Evolutionary conservation across 2,329 filamentous ascomycete species (phyloP).

Genomic region (Venturia pyrina): DNA sequence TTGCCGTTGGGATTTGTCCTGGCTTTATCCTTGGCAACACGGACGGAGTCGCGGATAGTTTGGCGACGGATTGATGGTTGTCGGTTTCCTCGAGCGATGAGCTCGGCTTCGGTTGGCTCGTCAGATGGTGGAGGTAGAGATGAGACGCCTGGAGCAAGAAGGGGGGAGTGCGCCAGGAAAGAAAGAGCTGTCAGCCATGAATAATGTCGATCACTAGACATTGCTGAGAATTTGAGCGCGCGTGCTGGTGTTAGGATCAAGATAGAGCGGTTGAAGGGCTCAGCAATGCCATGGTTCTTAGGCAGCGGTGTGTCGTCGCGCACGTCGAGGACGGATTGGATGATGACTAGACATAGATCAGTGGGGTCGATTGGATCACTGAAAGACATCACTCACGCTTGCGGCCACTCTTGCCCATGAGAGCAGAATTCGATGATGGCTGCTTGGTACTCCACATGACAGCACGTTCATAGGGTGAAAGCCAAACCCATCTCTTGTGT

Average conservation of each 20-base stretch:
- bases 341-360: conserved; percentile 54
- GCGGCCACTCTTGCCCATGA: conserved; percentile 88
- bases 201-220: conserved; percentile 76
- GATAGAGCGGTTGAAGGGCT: conserved; percentile 84
- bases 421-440: conserved; percentile 72
- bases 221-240: conserved; percentile 89
- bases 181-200: conserved; percentile 91
- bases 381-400: conserved; percentile 59
- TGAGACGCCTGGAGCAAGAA: conserved; percentile 66
- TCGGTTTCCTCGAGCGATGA: not conserved
- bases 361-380: conserved; percentile 16
- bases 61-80: conserved; percentile 43
- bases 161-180: conserved; percentile 83
- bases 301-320: conserved; percentile 85
- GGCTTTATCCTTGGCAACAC: conserved; percentile 67
- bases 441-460: conserved; percentile 99
- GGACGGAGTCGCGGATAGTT: conserved; percentile 78
- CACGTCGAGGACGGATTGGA: conserved; percentile 94
- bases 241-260: conserved; percentile 87
- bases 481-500: conserved; percentile 97
- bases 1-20: conserved; percentile 26
- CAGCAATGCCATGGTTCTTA: conserved; percentile 47
- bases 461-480: conserved; percentile 89
- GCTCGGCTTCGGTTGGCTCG: conserved; percentile 26
- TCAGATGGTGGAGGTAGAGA: conserved; percentile 38